Evolutionary conservation across 1,284 basidiomycete species (phyloP), one percentile per base, ranked within the genome.

Genomic region (Melampsora larici-populina): DNA sequence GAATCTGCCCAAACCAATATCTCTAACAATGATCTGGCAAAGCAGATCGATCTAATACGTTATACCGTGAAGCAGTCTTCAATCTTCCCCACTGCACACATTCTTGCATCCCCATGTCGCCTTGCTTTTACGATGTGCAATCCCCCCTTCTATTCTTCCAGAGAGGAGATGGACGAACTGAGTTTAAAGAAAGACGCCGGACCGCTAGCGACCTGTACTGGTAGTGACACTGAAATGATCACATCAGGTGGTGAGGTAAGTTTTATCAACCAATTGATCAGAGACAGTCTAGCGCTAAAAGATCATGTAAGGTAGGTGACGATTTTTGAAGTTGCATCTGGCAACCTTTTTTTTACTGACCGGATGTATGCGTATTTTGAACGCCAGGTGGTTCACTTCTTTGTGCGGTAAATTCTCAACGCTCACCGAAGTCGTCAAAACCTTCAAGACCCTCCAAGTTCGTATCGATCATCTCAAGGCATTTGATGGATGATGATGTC

Each of bases 91-190:
- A n/a, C 48, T 63, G 46, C 18, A 55, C 26, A 33, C 3, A 75
- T 68, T 7, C 40, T 64, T 46, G 29, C 21, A 46, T 31, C 24
- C 33, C n/a, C 48, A 17, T 17, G 29, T 43, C 84, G 86, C 29
- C 88, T 88, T 83, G 87, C 89, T 78, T 92, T 95, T 80, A 89
- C 89, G 0, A 93, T 98, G 89, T 97, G 94, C 85, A 98, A 98
- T 82, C 96, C 96, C 0, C 95, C 95, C 0, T 98, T 98, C 84
- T 98, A 96, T 82, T 83, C 85, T 17, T 91, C 89, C 70, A 81
- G 83, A 0, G 88, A 89, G 29, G 94, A 98, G 77, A 88, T 94
- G 5, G 80, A 82, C 0, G 83, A 84, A 0, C 89, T 89, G 2
- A 88, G 89, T 0, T 87, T 87, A 24, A 96, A 97, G 81, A 87